Evolutionary conservation across 305 asterid species (phyloP).

Genomic region (Solanum hybrid): DNA sequence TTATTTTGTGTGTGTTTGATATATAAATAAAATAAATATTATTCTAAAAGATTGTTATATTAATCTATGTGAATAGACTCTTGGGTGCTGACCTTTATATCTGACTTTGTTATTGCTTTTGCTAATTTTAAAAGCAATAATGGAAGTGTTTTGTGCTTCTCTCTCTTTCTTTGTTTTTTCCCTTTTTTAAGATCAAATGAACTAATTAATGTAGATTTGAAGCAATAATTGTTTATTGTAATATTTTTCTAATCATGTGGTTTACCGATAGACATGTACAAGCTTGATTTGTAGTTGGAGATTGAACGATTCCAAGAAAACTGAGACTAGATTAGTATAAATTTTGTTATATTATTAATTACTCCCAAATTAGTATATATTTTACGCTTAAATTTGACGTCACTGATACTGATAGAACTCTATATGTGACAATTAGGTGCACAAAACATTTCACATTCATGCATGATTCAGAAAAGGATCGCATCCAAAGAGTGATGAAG

Average conservation of each 20-base stretch:
- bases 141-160: background rate
- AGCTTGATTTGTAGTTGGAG: background rate
- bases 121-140: background rate
- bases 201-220: background rate
- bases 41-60: background rate
- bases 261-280: background rate
- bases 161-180: too few species aligned
- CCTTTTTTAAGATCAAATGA: background rate
- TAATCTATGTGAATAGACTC: background rate
- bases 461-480: background rate
- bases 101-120: background rate
- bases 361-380: background rate
- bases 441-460: background rate
- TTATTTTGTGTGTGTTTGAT: background rate
- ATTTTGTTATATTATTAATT: background rate
- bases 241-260: background rate
- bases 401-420: background rate
- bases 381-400: background rate
- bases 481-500: background rate
- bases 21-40: background rate
- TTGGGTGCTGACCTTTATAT: background rate
- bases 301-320: background rate
- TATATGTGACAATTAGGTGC: background rate
- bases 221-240: background rate
- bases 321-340: background rate